Base-by-base conservation (phyloP, 352 stramenopile genomes). In the Phytophthora chlamydospora region DNA sequence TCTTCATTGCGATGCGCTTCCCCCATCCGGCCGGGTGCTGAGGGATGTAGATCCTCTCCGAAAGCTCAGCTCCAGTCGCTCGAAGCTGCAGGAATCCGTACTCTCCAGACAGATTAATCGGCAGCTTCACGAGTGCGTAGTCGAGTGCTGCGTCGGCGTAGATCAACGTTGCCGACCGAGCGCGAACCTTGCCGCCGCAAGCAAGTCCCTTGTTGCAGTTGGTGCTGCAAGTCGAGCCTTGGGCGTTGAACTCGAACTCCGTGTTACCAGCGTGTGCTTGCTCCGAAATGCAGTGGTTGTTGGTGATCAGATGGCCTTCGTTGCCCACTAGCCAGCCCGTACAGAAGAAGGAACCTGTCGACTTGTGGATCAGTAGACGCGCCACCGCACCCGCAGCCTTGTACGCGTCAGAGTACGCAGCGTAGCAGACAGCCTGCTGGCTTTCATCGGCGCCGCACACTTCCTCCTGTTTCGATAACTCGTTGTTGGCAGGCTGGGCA, bases 221-320 rank as follows among this genome's bases (percentile, higher is more conserved):
- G 1, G 46, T 62, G 4, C 47, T 61, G 34, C 85, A 92, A 0
- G 29, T 67, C 2, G 42, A 33, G 13, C 79, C 71, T 21, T 87
- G 68, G 1, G 83, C 85, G 16, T 62, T 66, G 49, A 94, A 90
- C 51, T 94, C 83, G 42, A 86, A 84, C 44, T 91, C 62, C 2
- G 77, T 89, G 43, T 79, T 75, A 17, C 33, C 68, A 10, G 81
- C 85, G 27, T 90, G 58, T n/a, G 42, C 50, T 29, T 71, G 59
- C 24, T 65, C 61, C 3, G 58, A 69, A 57, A 93, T 91, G 70
- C 83, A 94, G 62, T 93, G 85, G 47, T 91, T 54, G 71, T 94
- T 94, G 3, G 85, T 93, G 36, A 94, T 64, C 35, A 91, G 33
- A 62, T 94, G 83, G 31, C 82, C 83, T 56, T 91, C 80, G 35